Evolutionary conservation across 2,329 filamentous ascomycete genomes (phyloP), one percentile per base, ranked within the genome.

Genomic region (Alternaria conjuncta): DNA sequence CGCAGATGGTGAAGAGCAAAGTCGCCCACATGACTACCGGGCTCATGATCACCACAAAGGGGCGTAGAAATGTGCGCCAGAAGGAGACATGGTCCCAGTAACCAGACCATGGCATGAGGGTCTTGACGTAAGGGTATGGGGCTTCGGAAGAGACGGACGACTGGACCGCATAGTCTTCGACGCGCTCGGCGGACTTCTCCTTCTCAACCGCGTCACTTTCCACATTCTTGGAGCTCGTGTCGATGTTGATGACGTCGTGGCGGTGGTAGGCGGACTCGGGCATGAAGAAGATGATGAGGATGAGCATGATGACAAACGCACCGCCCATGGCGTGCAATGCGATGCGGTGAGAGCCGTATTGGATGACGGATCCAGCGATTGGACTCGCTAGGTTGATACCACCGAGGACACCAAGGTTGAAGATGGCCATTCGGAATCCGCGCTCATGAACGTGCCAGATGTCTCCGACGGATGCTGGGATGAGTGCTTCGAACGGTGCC

Each of bases 391-490:
- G 55, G 32, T 73, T 73, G 28, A 74, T 72, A 5, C 71, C 71
- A 30, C 71, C 71, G 5, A 74, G 57, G 5, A 74, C 65, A 54
- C 70, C 70, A 8, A 74, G 65, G 32, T 74, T 74, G 62, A 74
- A 74, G 13, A 74, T 68, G 2, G 71, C 63, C 69, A 70, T 71
- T 32, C 70, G 49, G 13, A 72, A 66, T 2, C 71, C 71, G 30
- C 71, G 67, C 44, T 74, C 70, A 8, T 74, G 71, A 10, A 72
- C 71, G 26, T 73, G 65, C 70, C 69, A 74, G 13, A 72, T 65
- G 32, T 74, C 70, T 55, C 63, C 63, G 18, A 74, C 66, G 1
- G 71, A 74, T 12, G 70, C 61, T 5, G 71, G 71, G n/a, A 74
- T 71, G 25, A 74, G 59, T 6, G 71, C 71, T 47, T 74, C 71